Evolutionary conservation across 306 rosid species (phyloP), one percentile per base, ranked within the genome.

Genomic region (Crotalaria pallida): DNA sequence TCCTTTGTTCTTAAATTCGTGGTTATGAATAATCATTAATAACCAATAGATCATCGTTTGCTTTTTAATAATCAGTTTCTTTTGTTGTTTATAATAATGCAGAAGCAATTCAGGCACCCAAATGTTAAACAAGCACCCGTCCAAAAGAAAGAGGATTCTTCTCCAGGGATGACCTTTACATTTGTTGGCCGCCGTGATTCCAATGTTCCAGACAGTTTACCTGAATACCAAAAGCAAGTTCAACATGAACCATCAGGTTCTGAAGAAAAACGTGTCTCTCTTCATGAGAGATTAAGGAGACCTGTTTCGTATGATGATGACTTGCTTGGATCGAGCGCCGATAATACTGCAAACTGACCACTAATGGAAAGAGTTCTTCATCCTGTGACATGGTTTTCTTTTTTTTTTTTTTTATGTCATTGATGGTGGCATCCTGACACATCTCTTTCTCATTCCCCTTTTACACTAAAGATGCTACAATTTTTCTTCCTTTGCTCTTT

Each of bases 31-130:
- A 31, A 5, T 1, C 36, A 31, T 31, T 31, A 31, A 31, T 6
- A 31, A 31, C 36, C 36, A 8, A 31, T 6, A 31, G 36, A 31
- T 31, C 7, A 31, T 31, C 7, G 6, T 31, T 31, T 31, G 36
- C 36, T 31, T 31, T 31, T 5, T 31, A 31, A 8, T 31, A 31
- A 31, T 31, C 36, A 31, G 36, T 31, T 31, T 31, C 36, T 31
- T 5, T 56, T 13, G 1, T 45, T 31, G 36, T 27, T 27, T 71
- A 19, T 77, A 61, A 67, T 79, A 34, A 21, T 76, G 84, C 89
- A 93, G 93, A 93, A 85, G 77, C 93, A 90, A 82, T 85, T 93
- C 74, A 85, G 75, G 84, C 85, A 74, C 72, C 87, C 87, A 72
- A 71, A 69, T 52, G 27, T 55, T 12, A 78, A 71, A 77, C 87